Conservation (phyloP, 2,329 filamentous ascomycete species). For the Dichotomopilus funicola region DNA sequence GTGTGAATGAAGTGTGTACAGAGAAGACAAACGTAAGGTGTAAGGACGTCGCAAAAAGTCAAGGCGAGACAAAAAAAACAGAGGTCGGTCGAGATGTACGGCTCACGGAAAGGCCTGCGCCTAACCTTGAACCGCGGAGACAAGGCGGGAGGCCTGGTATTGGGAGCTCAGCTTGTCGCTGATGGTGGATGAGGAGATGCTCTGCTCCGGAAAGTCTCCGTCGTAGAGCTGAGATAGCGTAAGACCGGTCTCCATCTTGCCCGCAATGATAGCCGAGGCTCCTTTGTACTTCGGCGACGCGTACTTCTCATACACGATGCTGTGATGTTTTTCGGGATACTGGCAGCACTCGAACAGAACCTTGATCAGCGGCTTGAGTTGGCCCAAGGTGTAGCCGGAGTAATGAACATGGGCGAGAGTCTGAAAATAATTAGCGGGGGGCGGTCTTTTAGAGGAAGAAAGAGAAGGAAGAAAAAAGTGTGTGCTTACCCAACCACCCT, state of each 20-base stretch:
- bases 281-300: slow-evolving; percentile 79
- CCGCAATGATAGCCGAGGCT: slow-evolving; percentile 72
- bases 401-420: slow-evolving; percentile 81
- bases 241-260: slow-evolving; percentile 60
- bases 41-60: background rate
- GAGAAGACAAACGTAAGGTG: background rate
- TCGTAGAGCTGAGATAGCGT: slow-evolving; percentile 35
- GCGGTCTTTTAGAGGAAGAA: background rate
- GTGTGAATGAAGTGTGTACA: slow-evolving; percentile 7
- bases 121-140: slow-evolving; percentile 5
- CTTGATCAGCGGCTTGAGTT: slow-evolving; percentile 69
- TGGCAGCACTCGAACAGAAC: slow-evolving; percentile 86
- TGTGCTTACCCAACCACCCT: slow-evolving; percentile 81
- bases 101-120: background rate
- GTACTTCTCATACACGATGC: slow-evolving; percentile 88
- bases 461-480: background rate
- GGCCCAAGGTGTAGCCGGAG: slow-evolving; percentile 83
- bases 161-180: slow-evolving; percentile 1
- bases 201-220: background rate
- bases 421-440: slow-evolving; percentile 43
- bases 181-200: background rate
- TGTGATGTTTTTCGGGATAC: slow-evolving; percentile 72
- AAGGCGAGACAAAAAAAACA: background rate
- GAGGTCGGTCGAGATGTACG: background rate
- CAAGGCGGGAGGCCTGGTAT: background rate